phyloP scores from a whole-genome alignment of 2,329 filamentous ascomycete genomes.

The Xylaria sp. region DNA sequence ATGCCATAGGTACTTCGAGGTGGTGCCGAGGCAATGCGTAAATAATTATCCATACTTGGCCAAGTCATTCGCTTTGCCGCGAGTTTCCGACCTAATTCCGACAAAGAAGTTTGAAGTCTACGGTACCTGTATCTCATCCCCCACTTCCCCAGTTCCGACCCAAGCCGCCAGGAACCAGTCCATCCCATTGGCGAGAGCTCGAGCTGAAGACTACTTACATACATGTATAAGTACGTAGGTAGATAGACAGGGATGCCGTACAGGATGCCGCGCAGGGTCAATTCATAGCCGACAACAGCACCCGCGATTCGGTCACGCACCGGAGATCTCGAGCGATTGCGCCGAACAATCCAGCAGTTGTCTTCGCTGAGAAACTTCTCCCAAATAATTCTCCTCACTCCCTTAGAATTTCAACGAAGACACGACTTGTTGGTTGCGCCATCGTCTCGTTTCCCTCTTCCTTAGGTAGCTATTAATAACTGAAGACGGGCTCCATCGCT shows the following conservation, averaged over 20 bases:
- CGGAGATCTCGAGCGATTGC: not conserved
- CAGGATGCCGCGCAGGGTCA: slow-evolving; percentile 32
- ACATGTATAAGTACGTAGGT: no score
- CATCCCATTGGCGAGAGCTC: slow-evolving; percentile 19
- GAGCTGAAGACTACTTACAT: slow-evolving; percentile 11
- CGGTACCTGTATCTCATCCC: no score
- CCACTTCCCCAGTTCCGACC: slow-evolving; percentile 29
- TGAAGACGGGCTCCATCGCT: slow-evolving; percentile 15
- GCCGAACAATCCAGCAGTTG: not conserved
- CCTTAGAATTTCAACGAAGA: not conserved
- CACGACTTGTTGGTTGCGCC: not conserved
- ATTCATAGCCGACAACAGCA: slow-evolving; percentile 45
- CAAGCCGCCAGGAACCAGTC: slow-evolving; percentile 17
- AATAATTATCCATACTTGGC: slow-evolving; percentile 32
- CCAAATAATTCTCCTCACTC: not conserved
- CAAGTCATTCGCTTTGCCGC: slow-evolving; percentile 36
- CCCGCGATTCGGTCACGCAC: slow-evolving; percentile 35
- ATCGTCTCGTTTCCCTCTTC: not conserved
- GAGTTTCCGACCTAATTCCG: slow-evolving; percentile 45
- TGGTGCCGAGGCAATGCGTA: slow-evolving; percentile 21
- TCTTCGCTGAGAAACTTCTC: not conserved
- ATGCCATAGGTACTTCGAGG: not conserved
- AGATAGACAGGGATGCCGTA: slow-evolving; percentile 21
- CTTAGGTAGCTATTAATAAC: slow-evolving; percentile 10
- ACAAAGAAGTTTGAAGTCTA: not conserved